Evolutionary conservation across 2,329 filamentous ascomycete genomes (phyloP).

Genomic region (Trichoderma atroviride): DNA sequence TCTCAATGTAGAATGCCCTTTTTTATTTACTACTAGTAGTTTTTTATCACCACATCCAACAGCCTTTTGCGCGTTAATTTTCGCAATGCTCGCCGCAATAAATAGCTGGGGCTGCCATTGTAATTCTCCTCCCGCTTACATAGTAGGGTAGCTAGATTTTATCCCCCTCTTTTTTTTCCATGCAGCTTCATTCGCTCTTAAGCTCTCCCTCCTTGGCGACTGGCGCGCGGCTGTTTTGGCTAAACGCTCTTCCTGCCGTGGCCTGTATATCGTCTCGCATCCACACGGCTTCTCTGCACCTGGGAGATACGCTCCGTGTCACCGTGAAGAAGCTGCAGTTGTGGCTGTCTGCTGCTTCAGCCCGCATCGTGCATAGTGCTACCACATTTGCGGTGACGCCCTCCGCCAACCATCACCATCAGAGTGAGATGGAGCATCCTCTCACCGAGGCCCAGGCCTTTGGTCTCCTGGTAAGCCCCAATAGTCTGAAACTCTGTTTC

Average conservation of each 20-base stretch:
- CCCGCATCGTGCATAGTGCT: neutral
- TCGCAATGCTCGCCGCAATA: no score
- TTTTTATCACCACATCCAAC: neutral
- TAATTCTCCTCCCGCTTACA: neutral
- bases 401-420: neutral
- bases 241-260: neutral
- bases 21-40: no score
- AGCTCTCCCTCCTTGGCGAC: neutral
- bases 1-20: neutral
- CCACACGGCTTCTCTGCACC: neutral
- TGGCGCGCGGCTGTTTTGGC: conserved; percentile 21
- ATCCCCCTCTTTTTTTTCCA: conserved; percentile 7
- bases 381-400: neutral
- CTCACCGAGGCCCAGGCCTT: conserved; percentile 34
- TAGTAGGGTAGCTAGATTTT: conserved; percentile 9
- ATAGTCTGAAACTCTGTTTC: neutral
- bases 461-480: conserved; percentile 36
- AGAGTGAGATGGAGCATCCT: neutral
- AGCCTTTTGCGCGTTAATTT: neutral
- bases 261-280: neutral
- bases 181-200: neutral
- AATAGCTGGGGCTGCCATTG: neutral
- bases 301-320: neutral
- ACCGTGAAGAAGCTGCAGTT: neutral
- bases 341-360: neutral